Evolutionary conservation across 179 eudicot species (phyloP).

Genomic region (Drosera spatulata): DNA sequence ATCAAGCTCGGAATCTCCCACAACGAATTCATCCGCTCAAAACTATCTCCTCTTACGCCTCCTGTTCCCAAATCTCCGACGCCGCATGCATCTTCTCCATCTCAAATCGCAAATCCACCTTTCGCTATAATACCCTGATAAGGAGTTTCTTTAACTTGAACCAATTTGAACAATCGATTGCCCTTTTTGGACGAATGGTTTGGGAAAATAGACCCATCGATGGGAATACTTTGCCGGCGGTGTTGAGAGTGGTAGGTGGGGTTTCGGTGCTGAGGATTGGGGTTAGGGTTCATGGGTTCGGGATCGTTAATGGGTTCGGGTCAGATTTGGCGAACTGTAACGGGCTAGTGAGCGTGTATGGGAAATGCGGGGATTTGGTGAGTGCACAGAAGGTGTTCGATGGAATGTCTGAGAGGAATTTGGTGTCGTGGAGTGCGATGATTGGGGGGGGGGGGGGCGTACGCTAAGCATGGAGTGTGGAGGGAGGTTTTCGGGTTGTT

Average conservation of each 20-base stretch:
- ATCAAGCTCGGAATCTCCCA: slow-evolving; percentile 23
- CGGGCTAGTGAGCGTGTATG: slow-evolving; percentile 44
- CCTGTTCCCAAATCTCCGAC: slow-evolving; percentile 27
- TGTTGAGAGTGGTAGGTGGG: slow-evolving; percentile 32
- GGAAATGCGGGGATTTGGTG: slow-evolving; percentile 31
- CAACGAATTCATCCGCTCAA: slow-evolving; percentile 42
- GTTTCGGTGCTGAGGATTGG: slow-evolving; percentile 24
- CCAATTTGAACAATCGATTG: slow-evolving; percentile 23
- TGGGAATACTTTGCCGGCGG: slow-evolving; percentile 33
- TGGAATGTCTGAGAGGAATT: slow-evolving; percentile 29
- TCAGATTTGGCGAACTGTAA: slow-evolving; percentile 29
- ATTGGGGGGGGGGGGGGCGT: slow-evolving; percentile 44
- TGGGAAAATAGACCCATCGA: slow-evolving; percentile 20
- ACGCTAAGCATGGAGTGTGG: slow-evolving; percentile 30
- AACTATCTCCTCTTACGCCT: slow-evolving; percentile 38
- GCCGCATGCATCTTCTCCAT: slow-evolving; percentile 31
- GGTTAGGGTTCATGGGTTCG: slow-evolving; percentile 21
- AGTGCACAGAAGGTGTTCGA: slow-evolving; percentile 39
- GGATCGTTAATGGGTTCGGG: slow-evolving; percentile 33
- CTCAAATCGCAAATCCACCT: slow-evolving; percentile 35
- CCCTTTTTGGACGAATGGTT: slow-evolving; percentile 25
- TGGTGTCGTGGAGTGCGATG: slow-evolving; percentile 41
- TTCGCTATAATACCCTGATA: slow-evolving; percentile 45
- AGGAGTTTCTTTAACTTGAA: slow-evolving; percentile 29
- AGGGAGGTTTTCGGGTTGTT: slow-evolving; percentile 30